phyloP scores from a whole-genome alignment of 306 rosid genomes.

The Urtica urens region DNA sequence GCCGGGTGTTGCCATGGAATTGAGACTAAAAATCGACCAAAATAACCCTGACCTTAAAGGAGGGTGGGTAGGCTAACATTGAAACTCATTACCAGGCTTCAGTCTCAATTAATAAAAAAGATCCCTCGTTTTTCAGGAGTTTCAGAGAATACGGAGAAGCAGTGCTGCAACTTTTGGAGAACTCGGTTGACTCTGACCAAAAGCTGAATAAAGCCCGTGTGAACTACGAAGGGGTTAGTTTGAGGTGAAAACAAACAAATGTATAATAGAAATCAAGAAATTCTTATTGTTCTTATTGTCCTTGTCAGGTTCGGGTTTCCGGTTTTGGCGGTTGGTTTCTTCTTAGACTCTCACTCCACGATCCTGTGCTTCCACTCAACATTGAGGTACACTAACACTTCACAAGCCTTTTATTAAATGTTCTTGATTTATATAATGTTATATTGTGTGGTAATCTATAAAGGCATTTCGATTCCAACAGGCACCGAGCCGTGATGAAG shows the following conservation, averaged over 20 bases:
- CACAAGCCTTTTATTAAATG: too few species aligned
- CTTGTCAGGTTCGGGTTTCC: slow-evolving; percentile 70
- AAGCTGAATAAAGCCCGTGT: slow-evolving; percentile 70
- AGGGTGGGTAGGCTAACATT: slow-evolving; percentile 65
- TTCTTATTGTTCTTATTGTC: slow-evolving; percentile 8
- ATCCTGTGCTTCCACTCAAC: slow-evolving; percentile 95
- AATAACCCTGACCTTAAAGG: slow-evolving; percentile 77
- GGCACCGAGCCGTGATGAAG: slow-evolving; percentile 65
- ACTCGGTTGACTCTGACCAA: slow-evolving; percentile 38
- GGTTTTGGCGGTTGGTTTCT: slow-evolving; percentile 95
- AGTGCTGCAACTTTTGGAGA: slow-evolving; percentile 71
- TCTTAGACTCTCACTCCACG: slow-evolving; percentile 85
- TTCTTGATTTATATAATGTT: too few species aligned
- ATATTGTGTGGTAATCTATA: too few species aligned
- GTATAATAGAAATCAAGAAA: too few species aligned
- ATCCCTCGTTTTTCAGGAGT: slow-evolving; percentile 35
- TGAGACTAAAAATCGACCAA: slow-evolving; percentile 81
- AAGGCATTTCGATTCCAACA: slow-evolving; percentile 14
- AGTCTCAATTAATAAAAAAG: slow-evolving; percentile 8
- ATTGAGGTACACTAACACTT: slow-evolving; percentile 58
- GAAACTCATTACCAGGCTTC: too few species aligned
- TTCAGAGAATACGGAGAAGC: slow-evolving; percentile 86
- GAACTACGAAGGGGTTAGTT: slow-evolving; percentile 78
- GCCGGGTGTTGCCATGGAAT: slow-evolving; percentile 58
- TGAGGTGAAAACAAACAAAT: neutral